Evolutionary conservation across 139 green algal genomes (phyloP).

Genomic region (Diplosphaera chodatii): DNA sequence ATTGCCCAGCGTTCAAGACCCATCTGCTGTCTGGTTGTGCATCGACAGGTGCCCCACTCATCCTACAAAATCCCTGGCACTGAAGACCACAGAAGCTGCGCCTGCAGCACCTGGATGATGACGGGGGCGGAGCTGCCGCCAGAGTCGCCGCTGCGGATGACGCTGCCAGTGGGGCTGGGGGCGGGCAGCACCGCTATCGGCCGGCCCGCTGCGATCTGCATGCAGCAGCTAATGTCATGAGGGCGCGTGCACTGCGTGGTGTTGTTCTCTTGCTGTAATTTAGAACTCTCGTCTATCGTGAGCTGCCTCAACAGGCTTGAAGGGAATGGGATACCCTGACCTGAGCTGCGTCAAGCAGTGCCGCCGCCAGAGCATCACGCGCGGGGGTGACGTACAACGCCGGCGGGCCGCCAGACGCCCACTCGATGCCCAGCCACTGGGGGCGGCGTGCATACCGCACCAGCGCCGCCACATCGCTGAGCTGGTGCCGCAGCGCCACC

Average conservation of each 20-base stretch:
- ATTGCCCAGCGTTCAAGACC: too few relatives aligned
- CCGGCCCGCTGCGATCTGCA: slow-evolving; percentile 15
- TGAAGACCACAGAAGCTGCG: too few relatives aligned
- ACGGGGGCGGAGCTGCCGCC: not conserved
- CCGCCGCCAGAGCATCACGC: slow-evolving; percentile 61
- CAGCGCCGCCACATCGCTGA: slow-evolving; percentile 28
- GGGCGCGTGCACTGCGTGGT: too few relatives aligned
- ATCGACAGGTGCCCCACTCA: too few relatives aligned
- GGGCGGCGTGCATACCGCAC: slow-evolving; percentile 54
- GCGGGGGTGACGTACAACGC: slow-evolving; percentile 54
- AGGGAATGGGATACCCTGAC: too few relatives aligned
- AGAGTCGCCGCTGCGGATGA: slow-evolving; percentile 22
- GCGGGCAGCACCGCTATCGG: slow-evolving; percentile 41
- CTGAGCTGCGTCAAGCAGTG: slow-evolving; percentile 68
- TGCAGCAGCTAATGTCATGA: too few relatives aligned
- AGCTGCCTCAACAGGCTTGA: too few relatives aligned
- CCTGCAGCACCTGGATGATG: not conserved
- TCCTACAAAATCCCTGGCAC: too few relatives aligned
- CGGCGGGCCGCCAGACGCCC: slow-evolving; percentile 45
- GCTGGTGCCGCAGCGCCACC: slow-evolving; percentile 25
- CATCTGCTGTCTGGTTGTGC: too few relatives aligned
- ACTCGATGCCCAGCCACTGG: slow-evolving; percentile 71
- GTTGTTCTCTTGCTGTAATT: too few relatives aligned
- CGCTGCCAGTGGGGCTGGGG: slow-evolving; percentile 47
- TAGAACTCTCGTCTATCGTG: too few relatives aligned